Base-by-base conservation (phyloP, 306 rosid genomes). In the Ceratonia siliqua region DNA sequence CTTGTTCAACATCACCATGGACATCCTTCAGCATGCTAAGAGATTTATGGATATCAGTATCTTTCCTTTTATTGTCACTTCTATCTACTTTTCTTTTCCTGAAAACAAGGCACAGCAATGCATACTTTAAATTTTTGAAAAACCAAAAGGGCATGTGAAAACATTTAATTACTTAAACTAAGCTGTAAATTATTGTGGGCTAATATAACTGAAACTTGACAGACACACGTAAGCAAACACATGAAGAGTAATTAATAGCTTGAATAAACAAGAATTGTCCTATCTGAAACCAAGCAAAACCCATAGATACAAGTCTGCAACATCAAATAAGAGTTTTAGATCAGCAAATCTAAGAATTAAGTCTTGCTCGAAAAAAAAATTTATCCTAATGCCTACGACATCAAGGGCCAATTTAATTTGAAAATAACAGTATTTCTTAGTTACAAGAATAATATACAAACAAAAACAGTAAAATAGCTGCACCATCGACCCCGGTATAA, bases 21-120 rank as follows among this genome's bases (percentile, higher is more conserved):
- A 1, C 83, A 58, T 80, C 80, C 63, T 86, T 82, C 45, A 25
- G 76, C 66, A 76, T 54, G 63, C 84, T 72, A 76, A 46, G 73
- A 79, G 86, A 81, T 80, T 84, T 27, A 62, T n/a, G 35, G 18
- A 65, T 36, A 1, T 77, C 85, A 25, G 81, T 81, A 35, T 66
- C 77, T 43, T 80, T 81, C 46, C 67, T 82, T 39, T 72, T 84
- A 7, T 79, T 59, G 66, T 80, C 89, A 55, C 83, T 85, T 59
- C 38, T 80, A 30, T 77, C 85, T 70, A 77, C 85, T 63, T 77
- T 86, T 62, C 77, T 85, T 83, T 85, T 87, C 84, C 96, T 93
- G 81, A 20, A 53, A 65, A 77, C 6, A 59, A 52, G 53, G 73
- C 56, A 77, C 43, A 75, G 53, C 68, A 52, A 71, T 68, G 22